Conservation (phyloP, 257 asterid species). For the Gentiana macrophylla region DNA sequence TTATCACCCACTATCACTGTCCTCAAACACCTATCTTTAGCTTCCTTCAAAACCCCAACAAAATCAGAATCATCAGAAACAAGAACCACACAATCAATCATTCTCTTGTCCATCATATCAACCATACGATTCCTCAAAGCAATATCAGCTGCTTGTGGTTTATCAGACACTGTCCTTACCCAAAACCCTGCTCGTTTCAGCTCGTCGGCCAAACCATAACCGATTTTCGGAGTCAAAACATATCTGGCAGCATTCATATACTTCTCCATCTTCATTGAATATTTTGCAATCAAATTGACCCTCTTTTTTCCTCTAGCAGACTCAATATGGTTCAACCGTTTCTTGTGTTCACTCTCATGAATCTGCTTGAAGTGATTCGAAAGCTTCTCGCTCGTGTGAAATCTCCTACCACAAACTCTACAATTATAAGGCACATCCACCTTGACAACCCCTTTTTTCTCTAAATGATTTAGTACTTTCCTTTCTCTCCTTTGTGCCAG, state of each 20-base stretch:
- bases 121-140: constrained; percentile 61
- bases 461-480: constrained; percentile 41
- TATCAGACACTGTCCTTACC: constrained; percentile 51
- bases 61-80: constrained; percentile 84
- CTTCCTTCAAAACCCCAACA: constrained; percentile 60
- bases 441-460: constrained; percentile 42
- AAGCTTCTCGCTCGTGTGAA: constrained; percentile 44
- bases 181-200: constrained; percentile 76
- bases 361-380: constrained; percentile 61
- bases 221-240: constrained; percentile 59
- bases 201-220: constrained; percentile 74
- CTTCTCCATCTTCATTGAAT: constrained; percentile 79
- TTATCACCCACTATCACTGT: constrained; percentile 78
- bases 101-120: constrained; percentile 63
- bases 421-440: constrained; percentile 52
- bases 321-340: constrained; percentile 71
- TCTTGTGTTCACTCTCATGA: constrained; percentile 71
- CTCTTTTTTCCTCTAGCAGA: constrained; percentile 72
- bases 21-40: constrained; percentile 68
- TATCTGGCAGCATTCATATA: constrained; percentile 64
- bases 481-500: constrained; percentile 39
- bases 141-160: constrained; percentile 71
- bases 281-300: constrained; percentile 57
- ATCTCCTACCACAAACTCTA: constrained; percentile 85
- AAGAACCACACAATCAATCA: constrained; percentile 60